Conservation (phyloP, 1,284 basidiomycete genomes). For the Takashimella tepidaria region DNA sequence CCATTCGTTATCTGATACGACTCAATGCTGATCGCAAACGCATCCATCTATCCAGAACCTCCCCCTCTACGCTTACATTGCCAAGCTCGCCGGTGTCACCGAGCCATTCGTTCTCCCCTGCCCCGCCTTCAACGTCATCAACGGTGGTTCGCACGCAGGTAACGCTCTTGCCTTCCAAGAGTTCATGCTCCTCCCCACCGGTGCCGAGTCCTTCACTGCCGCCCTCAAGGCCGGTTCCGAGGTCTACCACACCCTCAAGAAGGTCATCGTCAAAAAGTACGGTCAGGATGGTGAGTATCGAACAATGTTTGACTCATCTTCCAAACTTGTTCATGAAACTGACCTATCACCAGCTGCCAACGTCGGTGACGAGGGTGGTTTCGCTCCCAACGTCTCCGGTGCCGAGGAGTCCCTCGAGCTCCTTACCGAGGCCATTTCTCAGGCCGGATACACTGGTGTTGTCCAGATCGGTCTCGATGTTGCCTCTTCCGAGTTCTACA, state of each 20-base stretch:
- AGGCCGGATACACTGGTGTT: conserved; percentile 97
- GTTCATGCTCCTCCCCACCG: conserved; percentile 99
- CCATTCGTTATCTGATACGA: neutral
- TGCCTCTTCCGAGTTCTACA: conserved; percentile 99
- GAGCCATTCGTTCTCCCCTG: conserved; percentile 85
- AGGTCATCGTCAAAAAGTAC: conserved; percentile 98
- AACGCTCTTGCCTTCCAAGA: conserved; percentile 99
- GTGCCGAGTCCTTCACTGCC: conserved; percentile 85
- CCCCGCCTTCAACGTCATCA: conserved; percentile 99
- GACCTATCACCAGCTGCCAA: conserved; percentile 68
- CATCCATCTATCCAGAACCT: conserved; percentile 55
- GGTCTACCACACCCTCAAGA: conserved; percentile 98
- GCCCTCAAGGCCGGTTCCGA: conserved; percentile 98
- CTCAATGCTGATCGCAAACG: neutral
- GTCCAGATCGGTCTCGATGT: conserved; percentile 99
- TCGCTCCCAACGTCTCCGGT: conserved; percentile 94
- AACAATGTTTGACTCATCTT: neutral
- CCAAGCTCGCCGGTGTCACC: conserved; percentile 88
- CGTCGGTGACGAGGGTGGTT: conserved; percentile 99
- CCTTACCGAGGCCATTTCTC: conserved; percentile 90
- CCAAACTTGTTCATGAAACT: neutral
- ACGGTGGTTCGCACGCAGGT: conserved; percentile 98
- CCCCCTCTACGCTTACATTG: conserved; percentile 95
- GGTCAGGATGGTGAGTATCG: conserved; percentile 83
- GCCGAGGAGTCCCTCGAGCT: conserved; percentile 98